Evolutionary conservation across 2,329 filamentous ascomycete species (phyloP), one percentile per base, ranked within the genome.

Genomic region (Fusarium sp.): DNA sequence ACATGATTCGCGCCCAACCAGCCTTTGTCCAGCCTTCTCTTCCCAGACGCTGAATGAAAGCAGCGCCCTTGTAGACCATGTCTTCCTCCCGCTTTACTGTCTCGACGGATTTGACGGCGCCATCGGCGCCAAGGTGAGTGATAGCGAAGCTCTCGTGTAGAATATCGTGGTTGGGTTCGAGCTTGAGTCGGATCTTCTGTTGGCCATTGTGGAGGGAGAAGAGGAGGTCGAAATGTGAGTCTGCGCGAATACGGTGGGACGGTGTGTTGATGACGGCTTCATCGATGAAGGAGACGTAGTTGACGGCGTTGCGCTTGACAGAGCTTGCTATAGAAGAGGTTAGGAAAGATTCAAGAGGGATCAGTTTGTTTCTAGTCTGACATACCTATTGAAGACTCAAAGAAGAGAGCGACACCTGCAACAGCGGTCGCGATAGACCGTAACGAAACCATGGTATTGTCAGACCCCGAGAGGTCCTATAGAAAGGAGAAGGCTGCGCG

Each of bases 141-240:
- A 99, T 80, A 46, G 84, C 85, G 9, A 93, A 90, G 68, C 89
- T 88, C 14, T 92, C 84, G 50, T 89, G 85, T 41, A 99, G 81
- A 55, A 98, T 88, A 76, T 98, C 92, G 78, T 96, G 87, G 73
- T 98, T 98, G 4, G 95, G 95, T 73, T 95, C 88, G 44, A 99
- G 83, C 51, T 85, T 84, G 48, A 99, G 83, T 65, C 92, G 91
- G 70, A 98, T 81, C 66, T 87, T 84, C 63, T 93, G 84, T 57
- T 83, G 79, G 49, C 84, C 82, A 57, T 85, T 79, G 70, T 90
- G 87, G 32, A 97, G 79, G 53, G 86, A 81, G 74, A 99, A 97
- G 27, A 86, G 88, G 60, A 99, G 79, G 70, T 97, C 91, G 75
- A 99, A 99, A 19, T 86, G 80, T 13, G 93, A 94, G 53, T 90